Evolutionary conservation across 177 flowering plant genomes (phyloP).

Genomic region (Vitis hybrid): DNA sequence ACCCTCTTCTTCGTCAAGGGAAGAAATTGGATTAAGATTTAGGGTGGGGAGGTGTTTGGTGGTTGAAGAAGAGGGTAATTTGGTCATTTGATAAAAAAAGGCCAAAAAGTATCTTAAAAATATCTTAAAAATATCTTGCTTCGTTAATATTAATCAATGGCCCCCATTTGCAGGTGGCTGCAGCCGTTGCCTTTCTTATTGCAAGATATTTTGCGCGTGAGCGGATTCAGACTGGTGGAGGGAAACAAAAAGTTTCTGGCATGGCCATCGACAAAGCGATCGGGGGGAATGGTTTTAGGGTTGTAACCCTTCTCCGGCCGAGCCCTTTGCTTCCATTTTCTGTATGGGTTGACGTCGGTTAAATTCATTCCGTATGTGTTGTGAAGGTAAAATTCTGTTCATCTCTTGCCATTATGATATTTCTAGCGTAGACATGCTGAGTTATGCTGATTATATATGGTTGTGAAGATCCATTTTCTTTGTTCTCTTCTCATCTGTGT

Average conservation of each 20-base stretch:
- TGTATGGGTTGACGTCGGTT: constrained; percentile 90
- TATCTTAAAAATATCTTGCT: no score
- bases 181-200: constrained; percentile 88
- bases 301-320: constrained; percentile 93
- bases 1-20: no score
- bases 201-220: constrained; percentile 99
- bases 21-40: no score
- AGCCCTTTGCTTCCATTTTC: constrained; percentile 98
- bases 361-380: constrained; percentile 89
- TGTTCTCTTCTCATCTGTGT: background rate
- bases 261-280: constrained; percentile 96
- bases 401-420: no score
- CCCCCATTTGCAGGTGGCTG: constrained; percentile 72
- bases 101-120: no score
- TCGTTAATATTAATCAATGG: no score
- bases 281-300: constrained; percentile 99
- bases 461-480: no score
- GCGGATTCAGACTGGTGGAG: constrained; percentile 83
- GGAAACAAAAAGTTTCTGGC: constrained; percentile 97
- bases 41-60: no score
- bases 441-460: no score
- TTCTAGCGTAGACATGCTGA: background rate
- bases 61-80: no score
- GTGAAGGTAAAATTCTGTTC: constrained; percentile 59
- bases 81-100: no score